These are phyloP conservation scores for Ophiocordyceps unilateralis DNA, from an alignment of 2,329 filamentous ascomycete species.

Conservation along the genomic window DNA sequence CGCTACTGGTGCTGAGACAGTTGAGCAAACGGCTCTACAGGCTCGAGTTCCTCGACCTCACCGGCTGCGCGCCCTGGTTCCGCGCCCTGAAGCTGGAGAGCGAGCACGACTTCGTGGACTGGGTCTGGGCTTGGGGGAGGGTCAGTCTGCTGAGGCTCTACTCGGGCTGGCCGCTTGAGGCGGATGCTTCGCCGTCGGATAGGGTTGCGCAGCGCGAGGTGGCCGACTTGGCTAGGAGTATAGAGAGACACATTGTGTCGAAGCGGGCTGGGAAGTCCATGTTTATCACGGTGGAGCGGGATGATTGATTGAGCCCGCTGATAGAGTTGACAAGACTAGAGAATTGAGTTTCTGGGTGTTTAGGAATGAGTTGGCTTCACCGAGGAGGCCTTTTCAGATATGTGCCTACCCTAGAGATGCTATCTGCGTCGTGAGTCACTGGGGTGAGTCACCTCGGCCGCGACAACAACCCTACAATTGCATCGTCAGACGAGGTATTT, in stretches of 20 bases:
- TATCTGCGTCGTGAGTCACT: neutral
- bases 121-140: constrained; percentile 36
- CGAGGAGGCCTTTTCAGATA: neutral
- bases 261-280: constrained; percentile 29
- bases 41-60: constrained; percentile 43
- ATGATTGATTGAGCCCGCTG: constrained; percentile 6
- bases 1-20: constrained; percentile 34
- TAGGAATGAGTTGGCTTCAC: too few relatives aligned
- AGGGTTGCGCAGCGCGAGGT: constrained; percentile 16
- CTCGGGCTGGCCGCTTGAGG: constrained; percentile 22
- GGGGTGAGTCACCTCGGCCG: neutral
- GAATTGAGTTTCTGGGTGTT: too few relatives aligned
- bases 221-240: constrained; percentile 18
- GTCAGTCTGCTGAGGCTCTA: constrained; percentile 26
- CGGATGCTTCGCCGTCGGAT: constrained; percentile 16
- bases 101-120: constrained; percentile 33
- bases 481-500: too few relatives aligned
- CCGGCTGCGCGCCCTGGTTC: constrained; percentile 39
- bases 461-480: too few relatives aligned
- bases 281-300: constrained; percentile 30
- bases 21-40: constrained; percentile 37
- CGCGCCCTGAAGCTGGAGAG: constrained; percentile 25
- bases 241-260: constrained; percentile 30
- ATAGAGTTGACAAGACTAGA: too few relatives aligned
- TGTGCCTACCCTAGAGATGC: neutral